A percentile compares a stretch with the other conserved stretches of the same genome.
phyloP scores from a whole-genome alignment of 2,329 filamentous ascomycete genomes.

The Sporothrix globosa region DNA sequence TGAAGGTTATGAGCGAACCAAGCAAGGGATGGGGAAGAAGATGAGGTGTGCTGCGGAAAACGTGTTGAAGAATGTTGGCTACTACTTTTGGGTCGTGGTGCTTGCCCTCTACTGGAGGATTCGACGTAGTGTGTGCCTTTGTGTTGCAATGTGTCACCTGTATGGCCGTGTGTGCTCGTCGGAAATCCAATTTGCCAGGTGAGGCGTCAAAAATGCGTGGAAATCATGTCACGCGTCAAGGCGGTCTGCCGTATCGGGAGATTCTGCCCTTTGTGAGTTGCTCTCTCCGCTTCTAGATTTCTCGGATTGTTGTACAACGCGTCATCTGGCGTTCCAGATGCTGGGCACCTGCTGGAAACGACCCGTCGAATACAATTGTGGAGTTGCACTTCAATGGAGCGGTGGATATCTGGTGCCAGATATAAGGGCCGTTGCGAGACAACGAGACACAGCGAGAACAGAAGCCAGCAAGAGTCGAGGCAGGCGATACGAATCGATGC shows the following conservation, averaged over 20 bases:
- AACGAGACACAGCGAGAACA: background rate
- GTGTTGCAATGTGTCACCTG: slow-evolving; percentile 9
- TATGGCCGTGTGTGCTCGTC: background rate
- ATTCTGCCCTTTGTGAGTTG: slow-evolving; percentile 9
- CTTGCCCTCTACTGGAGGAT: background rate
- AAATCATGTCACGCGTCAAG: slow-evolving; percentile 27
- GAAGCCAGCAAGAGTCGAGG: background rate
- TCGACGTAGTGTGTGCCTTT: slow-evolving; percentile 26
- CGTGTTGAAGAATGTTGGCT: slow-evolving; percentile 26
- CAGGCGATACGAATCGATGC: background rate
- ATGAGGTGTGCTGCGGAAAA: background rate
- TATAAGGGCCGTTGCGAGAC: background rate
- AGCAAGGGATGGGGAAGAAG: slow-evolving; percentile 6
- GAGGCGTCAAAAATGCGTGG: slow-evolving; percentile 26
- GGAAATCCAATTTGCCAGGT: slow-evolving; percentile 30
- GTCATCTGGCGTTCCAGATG: background rate
- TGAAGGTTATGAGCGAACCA: background rate
- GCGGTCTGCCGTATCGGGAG: slow-evolving; percentile 16
- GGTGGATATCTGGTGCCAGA: background rate
- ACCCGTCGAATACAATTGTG: background rate
- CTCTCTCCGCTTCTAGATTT: background rate
- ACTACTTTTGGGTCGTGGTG: background rate
- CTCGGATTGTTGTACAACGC: background rate
- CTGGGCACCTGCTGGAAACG: background rate
- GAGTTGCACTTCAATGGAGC: background rate